Conservation (phyloP, 2,329 filamentous ascomycete genomes). For the Colletotrichum echinochloae region DNA sequence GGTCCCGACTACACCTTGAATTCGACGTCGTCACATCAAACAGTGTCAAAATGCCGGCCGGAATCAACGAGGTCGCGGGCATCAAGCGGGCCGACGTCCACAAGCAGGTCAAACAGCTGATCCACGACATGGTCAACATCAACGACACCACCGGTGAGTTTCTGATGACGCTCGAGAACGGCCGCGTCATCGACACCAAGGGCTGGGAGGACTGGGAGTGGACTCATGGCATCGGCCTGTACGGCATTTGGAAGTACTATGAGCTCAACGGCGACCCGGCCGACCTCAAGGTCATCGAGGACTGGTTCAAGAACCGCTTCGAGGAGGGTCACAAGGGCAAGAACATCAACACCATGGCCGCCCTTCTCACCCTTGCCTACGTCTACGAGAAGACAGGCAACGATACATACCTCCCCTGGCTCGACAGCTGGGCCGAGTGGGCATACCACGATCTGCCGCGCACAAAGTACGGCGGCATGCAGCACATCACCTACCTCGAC, state of each 20-base stretch:
- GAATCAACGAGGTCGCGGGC: slow-evolving; percentile 53
- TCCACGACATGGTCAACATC: slow-evolving; percentile 81
- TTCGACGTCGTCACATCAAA: neutral
- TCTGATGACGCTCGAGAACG: slow-evolving; percentile 76
- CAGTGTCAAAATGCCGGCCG: slow-evolving; percentile 50
- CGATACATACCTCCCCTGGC: slow-evolving; percentile 77
- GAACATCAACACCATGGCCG: slow-evolving; percentile 88
- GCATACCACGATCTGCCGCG: slow-evolving; percentile 80
- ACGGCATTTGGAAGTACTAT: slow-evolving; percentile 87
- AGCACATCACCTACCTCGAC: slow-evolving; percentile 79
- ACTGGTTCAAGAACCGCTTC: slow-evolving; percentile 79
- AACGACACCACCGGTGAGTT: slow-evolving; percentile 81
- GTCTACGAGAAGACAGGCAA: slow-evolving; percentile 82
- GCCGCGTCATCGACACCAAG: slow-evolving; percentile 84
- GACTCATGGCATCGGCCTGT: slow-evolving; percentile 84
- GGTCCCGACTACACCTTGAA: neutral
- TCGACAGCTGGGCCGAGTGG: slow-evolving; percentile 87
- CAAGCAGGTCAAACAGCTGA: slow-evolving; percentile 72
- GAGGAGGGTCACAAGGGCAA: slow-evolving; percentile 80
- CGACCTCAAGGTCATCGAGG: slow-evolving; percentile 74
- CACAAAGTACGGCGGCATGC: slow-evolving; percentile 78
- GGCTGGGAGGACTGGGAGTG: slow-evolving; percentile 88
- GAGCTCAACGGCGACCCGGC: slow-evolving; percentile 72
- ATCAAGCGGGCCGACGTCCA: slow-evolving; percentile 62
- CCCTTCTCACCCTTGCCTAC: slow-evolving; percentile 79